These are phyloP conservation scores for Dothidotthia symphoricarpi DNA, from an alignment of 2,329 filamentous ascomycete genomes.

Conservation along the genomic window DNA sequence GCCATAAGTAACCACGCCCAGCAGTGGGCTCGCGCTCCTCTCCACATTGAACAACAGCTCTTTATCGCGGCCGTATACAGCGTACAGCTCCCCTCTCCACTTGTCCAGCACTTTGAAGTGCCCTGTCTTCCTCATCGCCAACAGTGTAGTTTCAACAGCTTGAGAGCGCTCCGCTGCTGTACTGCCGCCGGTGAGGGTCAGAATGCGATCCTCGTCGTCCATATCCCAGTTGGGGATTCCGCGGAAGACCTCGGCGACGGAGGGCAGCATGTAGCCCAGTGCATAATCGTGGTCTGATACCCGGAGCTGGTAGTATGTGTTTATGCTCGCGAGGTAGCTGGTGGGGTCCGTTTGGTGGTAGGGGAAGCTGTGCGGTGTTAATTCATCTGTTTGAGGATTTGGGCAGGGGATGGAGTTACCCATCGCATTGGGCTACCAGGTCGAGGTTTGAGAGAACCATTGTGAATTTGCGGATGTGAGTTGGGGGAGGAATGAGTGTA, in stretches of 20 bases:
- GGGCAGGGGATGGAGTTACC: conserved; percentile 73
- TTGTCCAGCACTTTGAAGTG: conserved; percentile 68
- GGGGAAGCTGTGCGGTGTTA: conserved; percentile 66
- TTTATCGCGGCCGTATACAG: conserved; percentile 42
- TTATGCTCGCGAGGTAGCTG: conserved; percentile 54
- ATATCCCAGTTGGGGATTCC: conserved; percentile 62
- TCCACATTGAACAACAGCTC: conserved; percentile 46
- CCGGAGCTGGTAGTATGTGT: conserved; percentile 63
- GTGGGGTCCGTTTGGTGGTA: conserved; percentile 63
- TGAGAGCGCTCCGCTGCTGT: conserved; percentile 64
- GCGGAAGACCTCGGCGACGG: conserved; percentile 58
- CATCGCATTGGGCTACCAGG: conserved; percentile 60
- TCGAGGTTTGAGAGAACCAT: conserved; percentile 53
- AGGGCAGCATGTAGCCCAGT: conserved; percentile 60
- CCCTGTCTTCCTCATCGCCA: conserved; percentile 66
- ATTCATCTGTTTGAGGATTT: conserved; percentile 57
- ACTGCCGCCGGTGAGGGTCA: conserved; percentile 61
- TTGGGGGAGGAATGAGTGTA: conserved; percentile 1
- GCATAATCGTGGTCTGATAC: conserved; percentile 62
- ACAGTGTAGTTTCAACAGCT: conserved; percentile 57
- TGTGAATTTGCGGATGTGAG: conserved; percentile 1
- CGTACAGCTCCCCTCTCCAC: conserved; percentile 46
- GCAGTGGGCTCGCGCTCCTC: conserved; percentile 42
- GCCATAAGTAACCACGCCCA: conserved; percentile 47
- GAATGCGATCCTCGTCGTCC: conserved; percentile 58